Evolutionary conservation across 2,329 filamentous ascomycete species (phyloP), one percentile per base, ranked within the genome.

Genomic region (Phaeomoniella chlamydospora): DNA sequence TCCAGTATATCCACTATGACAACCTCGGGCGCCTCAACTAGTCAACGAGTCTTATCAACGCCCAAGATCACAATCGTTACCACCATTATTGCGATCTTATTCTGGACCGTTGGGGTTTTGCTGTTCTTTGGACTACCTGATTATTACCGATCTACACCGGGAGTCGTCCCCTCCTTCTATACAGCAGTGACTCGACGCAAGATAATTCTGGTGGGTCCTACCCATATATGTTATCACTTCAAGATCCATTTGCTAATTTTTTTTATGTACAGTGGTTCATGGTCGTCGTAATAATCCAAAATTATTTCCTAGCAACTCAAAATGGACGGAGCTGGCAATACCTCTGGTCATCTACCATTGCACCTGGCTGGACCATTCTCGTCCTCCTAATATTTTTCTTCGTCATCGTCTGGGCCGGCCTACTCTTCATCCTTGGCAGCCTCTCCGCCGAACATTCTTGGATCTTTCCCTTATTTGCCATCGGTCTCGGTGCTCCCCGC

Each of bases 311-410:
- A 13, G 68, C 66, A 6, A 61, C 70, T 1, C 68, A 65, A 4
- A 74, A 73, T 48, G 70, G 70, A 16, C 64, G 72, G 40, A 74
- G 72, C 49, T 75, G 72, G 72, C 52, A 57, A 18, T 76, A 61
- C 50, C 61, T 74, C 18, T 74, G 68, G 61, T 54, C 53, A 34
- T 64, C 62, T 17, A 52, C 64, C 37, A 56, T 64, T 43, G 63
- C 65, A 2, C 62, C 61, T 5, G 51, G 51, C 12, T 72, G 65
- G 61, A 49, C 56, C 10, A 62, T 72, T 36, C 53, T 61, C 29
- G 43, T 71, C 4, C 58, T 74, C 2, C 31, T 48, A 19, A 5
- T 47, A 29, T 47, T 49, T 44, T 49, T 49, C 40, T 58, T 70
- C 34, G 33, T 69, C n/a, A 48, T 73, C 33, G 39, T 39, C 31